These are phyloP conservation scores for Agastache rugosa DNA, from an alignment of 257 asterid genomes.

Conservation along the genomic window DNA sequence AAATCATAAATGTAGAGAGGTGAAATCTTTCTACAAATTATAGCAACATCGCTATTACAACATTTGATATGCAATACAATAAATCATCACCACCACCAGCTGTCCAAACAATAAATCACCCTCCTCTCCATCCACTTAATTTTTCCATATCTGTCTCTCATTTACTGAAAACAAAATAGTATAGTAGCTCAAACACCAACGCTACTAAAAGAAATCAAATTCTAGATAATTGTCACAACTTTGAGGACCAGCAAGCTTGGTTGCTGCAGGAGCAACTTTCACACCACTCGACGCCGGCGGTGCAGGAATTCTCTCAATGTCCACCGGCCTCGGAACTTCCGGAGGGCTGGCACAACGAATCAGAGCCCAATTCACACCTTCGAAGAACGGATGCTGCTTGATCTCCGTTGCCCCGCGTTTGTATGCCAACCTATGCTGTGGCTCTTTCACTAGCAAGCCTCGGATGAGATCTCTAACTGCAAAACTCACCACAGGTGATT, in stretches of 20 bases:
- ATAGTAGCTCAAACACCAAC: constrained; percentile 15
- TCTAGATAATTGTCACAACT: constrained; percentile 68
- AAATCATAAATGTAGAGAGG: no score
- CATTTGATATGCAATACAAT: constrained; percentile 35
- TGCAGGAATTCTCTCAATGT: constrained; percentile 54
- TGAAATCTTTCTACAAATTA: not conserved
- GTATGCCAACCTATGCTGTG: constrained; percentile 66
- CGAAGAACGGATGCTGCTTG: constrained; percentile 76
- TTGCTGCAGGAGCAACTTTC: constrained; percentile 51
- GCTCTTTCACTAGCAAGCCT: constrained; percentile 71
- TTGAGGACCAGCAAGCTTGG: constrained; percentile 47
- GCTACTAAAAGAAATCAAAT: constrained; percentile 74
- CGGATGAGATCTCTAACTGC: constrained; percentile 70
- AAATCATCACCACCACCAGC: constrained; percentile 31
- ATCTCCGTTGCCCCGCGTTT: constrained; percentile 75
- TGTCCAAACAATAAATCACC: constrained; percentile 26
- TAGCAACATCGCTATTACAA: constrained; percentile 34
- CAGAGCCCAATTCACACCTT: constrained; percentile 83
- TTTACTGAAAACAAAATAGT: constrained; percentile 33
- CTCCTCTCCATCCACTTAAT: constrained; percentile 19
- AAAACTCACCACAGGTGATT: constrained; percentile 69
- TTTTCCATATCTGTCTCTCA: constrained; percentile 30
- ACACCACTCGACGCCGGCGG: constrained; percentile 42
- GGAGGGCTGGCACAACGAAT: constrained; percentile 78
- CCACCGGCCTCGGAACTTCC: constrained; percentile 64